Evolutionary conservation across 2,329 filamentous ascomycete genomes (phyloP).

Genomic region (Aspergillus aculeatinus): DNA sequence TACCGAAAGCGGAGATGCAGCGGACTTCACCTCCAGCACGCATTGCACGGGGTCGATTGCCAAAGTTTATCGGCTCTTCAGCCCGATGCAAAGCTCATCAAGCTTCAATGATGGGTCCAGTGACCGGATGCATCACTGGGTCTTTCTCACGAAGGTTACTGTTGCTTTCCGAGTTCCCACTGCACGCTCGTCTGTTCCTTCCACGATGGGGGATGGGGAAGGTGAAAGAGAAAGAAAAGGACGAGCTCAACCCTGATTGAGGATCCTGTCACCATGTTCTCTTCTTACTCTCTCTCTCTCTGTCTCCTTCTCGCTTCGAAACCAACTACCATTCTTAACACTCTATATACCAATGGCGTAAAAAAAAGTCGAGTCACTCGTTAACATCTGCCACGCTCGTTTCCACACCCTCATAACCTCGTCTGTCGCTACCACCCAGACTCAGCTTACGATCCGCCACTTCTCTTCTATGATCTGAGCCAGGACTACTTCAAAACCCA

Average conservation of each 20-base stretch:
- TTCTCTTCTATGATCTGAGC: too few species aligned
- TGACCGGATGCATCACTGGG: conserved; percentile 3
- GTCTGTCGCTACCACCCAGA: neutral
- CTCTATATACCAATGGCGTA: conserved; percentile 16
- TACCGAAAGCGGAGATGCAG: conserved; percentile 24
- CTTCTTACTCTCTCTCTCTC: conserved; percentile 4
- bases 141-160: neutral
- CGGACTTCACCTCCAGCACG: conserved; percentile 7
- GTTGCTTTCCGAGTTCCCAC: neutral
- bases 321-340: conserved; percentile 12
- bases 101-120: neutral
- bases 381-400: conserved; percentile 13
- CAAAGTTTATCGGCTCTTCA: neutral
- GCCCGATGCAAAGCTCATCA: neutral
- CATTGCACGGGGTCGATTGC: neutral
- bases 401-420: conserved; percentile 12
- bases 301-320: neutral
- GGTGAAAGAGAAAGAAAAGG: neutral
- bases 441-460: neutral
- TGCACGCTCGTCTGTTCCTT: conserved; percentile 13
- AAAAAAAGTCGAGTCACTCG: conserved; percentile 10
- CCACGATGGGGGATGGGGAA: neutral
- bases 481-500: too few species aligned
- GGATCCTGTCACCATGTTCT: neutral
- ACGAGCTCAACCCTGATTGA: neutral